These are phyloP conservation scores for Colletotrichum tamarilloi DNA, from an alignment of 2,329 filamentous ascomycete genomes.

Conservation along the genomic window DNA sequence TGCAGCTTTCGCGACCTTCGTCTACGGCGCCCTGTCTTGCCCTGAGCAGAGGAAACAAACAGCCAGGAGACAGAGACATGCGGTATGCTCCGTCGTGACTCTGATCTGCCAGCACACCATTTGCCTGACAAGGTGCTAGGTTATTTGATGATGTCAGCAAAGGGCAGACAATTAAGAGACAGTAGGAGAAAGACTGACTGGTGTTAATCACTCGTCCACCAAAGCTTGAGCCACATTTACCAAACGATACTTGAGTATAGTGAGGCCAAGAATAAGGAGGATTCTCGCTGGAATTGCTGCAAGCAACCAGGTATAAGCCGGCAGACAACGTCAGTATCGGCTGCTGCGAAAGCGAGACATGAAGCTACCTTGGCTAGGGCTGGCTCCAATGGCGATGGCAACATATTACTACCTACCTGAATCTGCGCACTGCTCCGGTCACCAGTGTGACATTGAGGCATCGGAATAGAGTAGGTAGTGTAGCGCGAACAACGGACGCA, in stretches of 20 bases:
- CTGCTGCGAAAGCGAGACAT: neutral
- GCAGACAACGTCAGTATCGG: neutral
- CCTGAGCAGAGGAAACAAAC: neutral
- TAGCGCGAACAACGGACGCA: neutral
- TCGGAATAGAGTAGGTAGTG: slow-evolving; percentile 22
- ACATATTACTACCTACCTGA: slow-evolving; percentile 2
- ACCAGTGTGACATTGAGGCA: neutral
- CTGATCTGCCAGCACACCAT: neutral
- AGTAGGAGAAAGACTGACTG: neutral
- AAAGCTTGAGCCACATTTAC: neutral
- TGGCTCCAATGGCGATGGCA: neutral
- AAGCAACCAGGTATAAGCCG: neutral
- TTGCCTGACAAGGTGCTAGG: neutral
- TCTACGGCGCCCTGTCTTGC: neutral
- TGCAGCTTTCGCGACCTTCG: slow-evolving; percentile 10
- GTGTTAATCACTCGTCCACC: neutral
- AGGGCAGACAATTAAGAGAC: neutral
- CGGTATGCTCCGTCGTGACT: slow-evolving; percentile 12
- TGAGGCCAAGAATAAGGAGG: neutral
- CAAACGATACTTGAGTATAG: neutral
- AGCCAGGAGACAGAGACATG: neutral
- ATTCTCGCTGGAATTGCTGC: neutral
- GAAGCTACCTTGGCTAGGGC: neutral
- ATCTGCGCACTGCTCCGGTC: slow-evolving; percentile 8
- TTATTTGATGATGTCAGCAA: neutral